Evolutionary conservation across 345 rosid species (phyloP), one percentile per base, ranked within the genome.

Genomic region (Tarenaya hassleriana): DNA sequence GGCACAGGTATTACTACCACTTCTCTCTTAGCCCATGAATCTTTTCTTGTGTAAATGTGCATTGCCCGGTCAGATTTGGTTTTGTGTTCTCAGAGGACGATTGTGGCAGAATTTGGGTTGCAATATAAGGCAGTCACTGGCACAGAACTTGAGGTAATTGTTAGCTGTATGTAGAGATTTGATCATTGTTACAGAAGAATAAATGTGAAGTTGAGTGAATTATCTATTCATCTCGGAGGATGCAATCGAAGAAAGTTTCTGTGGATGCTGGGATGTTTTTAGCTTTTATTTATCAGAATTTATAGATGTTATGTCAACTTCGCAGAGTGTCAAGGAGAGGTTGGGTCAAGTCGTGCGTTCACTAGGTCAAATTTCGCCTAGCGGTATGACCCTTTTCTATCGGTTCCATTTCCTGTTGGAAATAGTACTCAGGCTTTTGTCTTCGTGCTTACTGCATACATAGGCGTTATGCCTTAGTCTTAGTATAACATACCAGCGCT

Each of bases 141-240:
- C 11, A 70, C 84, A 50, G 91, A 86, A 58, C 74, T 74, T 56
- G 95, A 86, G 95, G 97, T 84, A 64, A 45, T 41, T 56, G 8
- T 46, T 19, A 45, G 52, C 24, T 42, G 16, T 33, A 18, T 42
- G 16, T 33, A 18, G 16, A 20, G 42, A 10, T 13, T 7, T 11
- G 5, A 34, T 51, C 8, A n/a, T 18, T 8, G 4, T 4, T 31
- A 5, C 0, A 34, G 10, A 18, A 41, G 16, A 21, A 14, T 34
- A 7, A 7, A 52, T 35, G 12, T 49, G 40, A 16, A 24, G 2
- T 24, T n/a, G n/a, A n/a, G n/a, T n/a, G n/a, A n/a, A n/a, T n/a
- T n/a, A n/a, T n/a, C n/a, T n/a, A n/a, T n/a, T n/a, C n/a, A n/a
- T n/a, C n/a, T n/a, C n/a, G n/a, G n/a, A n/a, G n/a, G n/a, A n/a